phyloP scores from a whole-genome alignment of 2,329 filamentous ascomycete genomes.

The Paramyrothecium sp. region DNA sequence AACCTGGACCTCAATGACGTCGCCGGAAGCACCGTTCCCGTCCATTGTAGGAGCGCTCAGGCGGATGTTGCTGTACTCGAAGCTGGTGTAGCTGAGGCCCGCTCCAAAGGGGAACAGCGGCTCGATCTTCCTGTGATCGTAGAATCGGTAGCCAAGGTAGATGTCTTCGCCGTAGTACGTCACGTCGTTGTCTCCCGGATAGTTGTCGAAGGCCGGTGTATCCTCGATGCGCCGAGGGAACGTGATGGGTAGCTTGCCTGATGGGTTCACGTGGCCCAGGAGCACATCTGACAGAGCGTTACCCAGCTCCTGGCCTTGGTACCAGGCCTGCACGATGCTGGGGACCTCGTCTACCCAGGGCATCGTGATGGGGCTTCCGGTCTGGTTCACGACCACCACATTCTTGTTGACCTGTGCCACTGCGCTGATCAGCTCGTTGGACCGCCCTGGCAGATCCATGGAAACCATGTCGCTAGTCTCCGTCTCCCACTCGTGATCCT shows the following conservation, averaged over 20 bases:
- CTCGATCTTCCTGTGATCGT: constrained; percentile 46
- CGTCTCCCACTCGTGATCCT: constrained; percentile 14
- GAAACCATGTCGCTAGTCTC: constrained; percentile 11
- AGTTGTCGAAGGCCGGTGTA: constrained; percentile 70
- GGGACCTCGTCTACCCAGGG: constrained; percentile 33
- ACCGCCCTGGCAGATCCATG: constrained; percentile 10
- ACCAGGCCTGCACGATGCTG: constrained; percentile 21
- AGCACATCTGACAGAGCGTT: constrained; percentile 23
- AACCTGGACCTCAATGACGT: constrained; percentile 6
- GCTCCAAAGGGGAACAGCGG: constrained; percentile 68
- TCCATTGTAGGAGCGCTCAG: constrained; percentile 3
- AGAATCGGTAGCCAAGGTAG: constrained; percentile 71
- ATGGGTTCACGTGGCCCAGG: constrained; percentile 18
- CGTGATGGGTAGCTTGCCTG: constrained; percentile 62
- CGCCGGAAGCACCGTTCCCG: not conserved
- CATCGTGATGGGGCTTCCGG: constrained; percentile 26
- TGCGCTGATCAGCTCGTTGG: constrained; percentile 4
- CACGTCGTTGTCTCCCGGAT: constrained; percentile 56
- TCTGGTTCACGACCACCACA: constrained; percentile 14
- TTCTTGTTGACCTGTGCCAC: not conserved
- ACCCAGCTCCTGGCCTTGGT: constrained; percentile 20
- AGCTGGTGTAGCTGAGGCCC: constrained; percentile 68
- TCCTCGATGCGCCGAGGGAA: constrained; percentile 63
- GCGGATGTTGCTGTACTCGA: constrained; percentile 44
- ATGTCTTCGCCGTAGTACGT: constrained; percentile 65